Percentiles rank a stretch among this genome's conserved stretches.
Evolutionary conservation across 2,329 filamentous ascomycete species (phyloP).

Genomic region (Calonectria montana): DNA sequence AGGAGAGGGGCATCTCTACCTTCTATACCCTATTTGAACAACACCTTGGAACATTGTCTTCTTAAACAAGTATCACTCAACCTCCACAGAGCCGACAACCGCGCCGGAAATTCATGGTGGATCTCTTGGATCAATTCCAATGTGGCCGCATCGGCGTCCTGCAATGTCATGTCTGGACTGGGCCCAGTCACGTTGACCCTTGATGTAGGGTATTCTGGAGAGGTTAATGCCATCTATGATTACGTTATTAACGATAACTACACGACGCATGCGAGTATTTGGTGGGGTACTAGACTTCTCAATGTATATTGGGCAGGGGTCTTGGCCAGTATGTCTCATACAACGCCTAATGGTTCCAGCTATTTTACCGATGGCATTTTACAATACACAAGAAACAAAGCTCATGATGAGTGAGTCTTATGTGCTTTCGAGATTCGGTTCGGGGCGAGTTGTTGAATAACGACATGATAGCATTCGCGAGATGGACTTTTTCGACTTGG

Average conservation of each 20-base stretch:
- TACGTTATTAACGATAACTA: conserved; percentile 25
- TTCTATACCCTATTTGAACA: conserved; percentile 21
- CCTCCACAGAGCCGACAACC: conserved; percentile 7
- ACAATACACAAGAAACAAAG: background rate
- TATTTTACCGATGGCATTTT: conserved; percentile 20
- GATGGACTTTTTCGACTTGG: background rate
- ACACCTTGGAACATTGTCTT: conserved; percentile 17
- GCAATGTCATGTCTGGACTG: background rate
- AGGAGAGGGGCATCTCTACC: background rate
- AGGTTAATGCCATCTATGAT: background rate
- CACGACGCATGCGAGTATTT: conserved; percentile 17
- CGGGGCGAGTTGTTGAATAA: background rate
- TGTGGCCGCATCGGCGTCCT: background rate
- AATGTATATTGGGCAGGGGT: conserved; percentile 22
- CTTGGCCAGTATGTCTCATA: conserved; percentile 10
- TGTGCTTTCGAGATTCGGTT: background rate
- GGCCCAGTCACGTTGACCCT: conserved; percentile 20
- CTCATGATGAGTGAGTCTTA: background rate
- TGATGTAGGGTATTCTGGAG: conserved; percentile 10
- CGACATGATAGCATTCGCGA: conserved; percentile 16
- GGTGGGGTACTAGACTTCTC: conserved; percentile 30
- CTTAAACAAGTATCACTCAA: background rate
- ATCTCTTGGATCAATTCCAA: conserved; percentile 15
- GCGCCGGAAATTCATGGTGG: conserved; percentile 9
- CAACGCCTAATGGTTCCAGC: background rate